Conservation (phyloP, 2,329 filamentous ascomycete species). For the Calonectria hongkongensis region DNA sequence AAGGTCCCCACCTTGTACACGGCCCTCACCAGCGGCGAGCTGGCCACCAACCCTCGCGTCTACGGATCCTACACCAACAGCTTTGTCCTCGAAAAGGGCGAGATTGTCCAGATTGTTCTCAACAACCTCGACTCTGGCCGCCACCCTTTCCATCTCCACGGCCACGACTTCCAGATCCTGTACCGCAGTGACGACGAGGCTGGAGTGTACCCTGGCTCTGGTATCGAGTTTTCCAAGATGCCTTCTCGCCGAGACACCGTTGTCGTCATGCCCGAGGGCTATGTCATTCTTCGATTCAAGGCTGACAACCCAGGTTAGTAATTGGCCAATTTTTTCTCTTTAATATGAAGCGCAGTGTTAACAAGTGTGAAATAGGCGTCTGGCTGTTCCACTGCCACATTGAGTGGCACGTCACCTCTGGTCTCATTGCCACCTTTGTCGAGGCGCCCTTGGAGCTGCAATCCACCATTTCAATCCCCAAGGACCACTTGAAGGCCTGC, state of each 20-base stretch:
- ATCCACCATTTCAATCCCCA: constrained; percentile 74
- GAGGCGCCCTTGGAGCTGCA: constrained; percentile 80
- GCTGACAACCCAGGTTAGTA: constrained; percentile 78
- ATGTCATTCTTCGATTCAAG: constrained; percentile 80
- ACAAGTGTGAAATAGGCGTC: constrained; percentile 64
- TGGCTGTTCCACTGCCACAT: constrained; percentile 89
- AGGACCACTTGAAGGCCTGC: constrained; percentile 76
- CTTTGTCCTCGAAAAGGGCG: constrained; percentile 79
- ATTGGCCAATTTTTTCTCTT: neutral
- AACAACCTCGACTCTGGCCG: constrained; percentile 84
- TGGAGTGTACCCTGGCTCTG: constrained; percentile 71
- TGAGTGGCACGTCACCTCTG: constrained; percentile 83
- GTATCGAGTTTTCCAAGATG: constrained; percentile 68
- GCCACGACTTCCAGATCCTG: constrained; percentile 83
- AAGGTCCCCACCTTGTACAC: constrained; percentile 90
- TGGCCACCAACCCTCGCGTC: constrained; percentile 74
- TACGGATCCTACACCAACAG: constrained; percentile 81
- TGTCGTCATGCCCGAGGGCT: constrained; percentile 78
- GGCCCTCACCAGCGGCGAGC: constrained; percentile 77
- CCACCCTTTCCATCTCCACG: constrained; percentile 88
- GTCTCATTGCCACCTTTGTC: constrained; percentile 79
- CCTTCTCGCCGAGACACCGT: constrained; percentile 83
- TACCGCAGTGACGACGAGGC: constrained; percentile 75
- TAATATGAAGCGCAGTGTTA: constrained; percentile 28
- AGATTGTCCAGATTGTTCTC: constrained; percentile 84